These are phyloP conservation scores for Leonotis leonurus DNA, from an alignment of 257 asterid species.

Conservation along the genomic window DNA sequence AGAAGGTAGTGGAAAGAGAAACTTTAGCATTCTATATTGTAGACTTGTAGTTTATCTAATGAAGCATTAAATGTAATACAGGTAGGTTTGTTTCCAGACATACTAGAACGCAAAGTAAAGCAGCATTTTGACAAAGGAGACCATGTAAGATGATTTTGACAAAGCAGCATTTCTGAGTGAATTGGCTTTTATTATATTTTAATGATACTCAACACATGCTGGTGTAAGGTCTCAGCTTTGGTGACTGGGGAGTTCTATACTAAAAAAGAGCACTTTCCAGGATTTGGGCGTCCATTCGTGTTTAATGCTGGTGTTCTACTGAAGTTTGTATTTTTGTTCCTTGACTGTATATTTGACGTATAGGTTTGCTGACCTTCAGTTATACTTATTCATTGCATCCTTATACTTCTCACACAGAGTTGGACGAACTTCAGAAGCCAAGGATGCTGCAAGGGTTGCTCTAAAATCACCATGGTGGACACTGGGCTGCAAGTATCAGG, in stretches of 20 bases:
- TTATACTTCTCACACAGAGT: constrained; percentile 39
- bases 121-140: constrained; percentile 87
- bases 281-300: constrained; percentile 90
- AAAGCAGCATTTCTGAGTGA: constrained; percentile 21
- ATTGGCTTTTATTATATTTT: constrained; percentile 21
- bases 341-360: not conserved
- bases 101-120: constrained; percentile 65
- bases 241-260: constrained; percentile 92
- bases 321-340: constrained; percentile 46
- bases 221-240: constrained; percentile 93
- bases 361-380: not conserved
- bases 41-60: constrained; percentile 12
- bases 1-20: constrained; percentile 43
- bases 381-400: not conserved
- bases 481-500: constrained; percentile 82
- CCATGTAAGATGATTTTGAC: constrained; percentile 42
- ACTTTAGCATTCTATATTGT: not conserved
- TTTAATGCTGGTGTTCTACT: constrained; percentile 70
- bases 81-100: constrained; percentile 94
- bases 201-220: constrained; percentile 36
- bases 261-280: constrained; percentile 94
- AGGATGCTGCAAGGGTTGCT: constrained; percentile 91
- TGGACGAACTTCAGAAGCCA: constrained; percentile 72
- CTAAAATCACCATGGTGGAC: constrained; percentile 99
- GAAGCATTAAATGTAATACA: constrained; percentile 20